Percentiles rank a stretch among this genome's conserved stretches.
Conservation (phyloP, 805 yeast genomes). For the Maudiozyma saulgeensis region DNA sequence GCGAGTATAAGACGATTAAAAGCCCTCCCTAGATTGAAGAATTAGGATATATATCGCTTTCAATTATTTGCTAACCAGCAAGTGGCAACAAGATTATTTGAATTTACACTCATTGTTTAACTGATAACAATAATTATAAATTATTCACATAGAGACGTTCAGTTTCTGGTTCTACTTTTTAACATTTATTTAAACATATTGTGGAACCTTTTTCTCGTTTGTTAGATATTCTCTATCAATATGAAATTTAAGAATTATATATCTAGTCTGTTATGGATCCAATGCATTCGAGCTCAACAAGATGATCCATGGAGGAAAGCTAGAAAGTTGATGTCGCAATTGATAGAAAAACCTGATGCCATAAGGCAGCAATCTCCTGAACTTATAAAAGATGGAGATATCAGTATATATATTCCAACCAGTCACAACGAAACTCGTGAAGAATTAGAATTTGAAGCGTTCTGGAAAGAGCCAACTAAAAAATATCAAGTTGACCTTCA, state of each 20-base stretch:
- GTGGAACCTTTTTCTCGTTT: not conserved
- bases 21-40: too few relatives aligned
- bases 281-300: not conserved
- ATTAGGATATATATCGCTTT: too few relatives aligned
- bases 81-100: too few relatives aligned
- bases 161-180: too few relatives aligned
- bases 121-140: too few relatives aligned
- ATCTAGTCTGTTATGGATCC: not conserved
- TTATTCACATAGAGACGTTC: too few relatives aligned
- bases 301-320: conserved; percentile 18
- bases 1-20: too few relatives aligned
- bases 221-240: not conserved
- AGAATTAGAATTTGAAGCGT: conserved; percentile 2
- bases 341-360: conserved; percentile 11
- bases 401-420: conserved; percentile 16
- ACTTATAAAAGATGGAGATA: conserved; percentile 1
- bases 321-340: conserved; percentile 8
- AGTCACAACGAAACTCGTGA: conserved; percentile 17
- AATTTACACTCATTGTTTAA: too few relatives aligned
- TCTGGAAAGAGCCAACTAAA: conserved; percentile 9
- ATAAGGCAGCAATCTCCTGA: conserved; percentile 3
- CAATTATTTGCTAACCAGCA: too few relatives aligned
- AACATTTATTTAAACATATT: not conserved
- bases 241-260: not conserved
- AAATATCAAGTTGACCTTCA: conserved; percentile 11